phyloP scores from a whole-genome alignment of 352 stramenopile genomes.

The Plasmopara halstedii region DNA sequence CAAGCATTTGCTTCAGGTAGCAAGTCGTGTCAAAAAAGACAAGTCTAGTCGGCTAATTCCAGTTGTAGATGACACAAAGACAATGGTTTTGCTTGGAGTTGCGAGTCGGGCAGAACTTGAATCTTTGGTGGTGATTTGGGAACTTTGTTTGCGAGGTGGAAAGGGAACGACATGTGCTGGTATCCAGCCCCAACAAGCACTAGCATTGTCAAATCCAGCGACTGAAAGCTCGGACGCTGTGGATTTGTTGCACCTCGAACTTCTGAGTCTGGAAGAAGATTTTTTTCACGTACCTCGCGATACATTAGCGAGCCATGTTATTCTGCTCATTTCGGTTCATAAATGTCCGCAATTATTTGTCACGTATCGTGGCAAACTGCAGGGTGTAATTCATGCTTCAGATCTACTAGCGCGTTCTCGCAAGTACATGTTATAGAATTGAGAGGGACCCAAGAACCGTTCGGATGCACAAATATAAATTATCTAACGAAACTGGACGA shows the following conservation, averaged over 20 bases:
- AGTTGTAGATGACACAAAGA: conserved; percentile 53
- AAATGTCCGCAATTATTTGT: conserved; percentile 71
- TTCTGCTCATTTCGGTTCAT: conserved; percentile 75
- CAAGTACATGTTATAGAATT: conserved; percentile 45
- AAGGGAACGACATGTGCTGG: conserved; percentile 19
- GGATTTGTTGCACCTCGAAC: conserved; percentile 51
- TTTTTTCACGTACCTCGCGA: conserved; percentile 67
- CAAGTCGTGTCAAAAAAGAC: conserved; percentile 16
- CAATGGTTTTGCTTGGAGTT: conserved; percentile 59
- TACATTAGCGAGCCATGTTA: conserved; percentile 59
- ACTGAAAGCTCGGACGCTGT: conserved; percentile 25
- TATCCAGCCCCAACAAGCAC: conserved; percentile 16
- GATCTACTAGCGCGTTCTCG: conserved; percentile 58
- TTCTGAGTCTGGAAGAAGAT: conserved; percentile 52
- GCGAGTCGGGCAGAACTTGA: conserved; percentile 56
- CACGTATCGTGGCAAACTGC: conserved; percentile 57
- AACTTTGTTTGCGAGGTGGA: conserved; percentile 27
- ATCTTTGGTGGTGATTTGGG: conserved; percentile 48
- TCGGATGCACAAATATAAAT: no score
- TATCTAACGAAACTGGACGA: no score
- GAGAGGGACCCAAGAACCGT: no score
- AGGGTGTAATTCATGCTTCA: conserved; percentile 60
- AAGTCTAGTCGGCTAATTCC: conserved; percentile 49
- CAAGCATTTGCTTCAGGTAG: conserved; percentile 30
- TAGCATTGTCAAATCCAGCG: conserved; percentile 27